Conservation (phyloP, 2,329 filamentous ascomycete genomes). For the Pyrenophora tritici-repentis region DNA sequence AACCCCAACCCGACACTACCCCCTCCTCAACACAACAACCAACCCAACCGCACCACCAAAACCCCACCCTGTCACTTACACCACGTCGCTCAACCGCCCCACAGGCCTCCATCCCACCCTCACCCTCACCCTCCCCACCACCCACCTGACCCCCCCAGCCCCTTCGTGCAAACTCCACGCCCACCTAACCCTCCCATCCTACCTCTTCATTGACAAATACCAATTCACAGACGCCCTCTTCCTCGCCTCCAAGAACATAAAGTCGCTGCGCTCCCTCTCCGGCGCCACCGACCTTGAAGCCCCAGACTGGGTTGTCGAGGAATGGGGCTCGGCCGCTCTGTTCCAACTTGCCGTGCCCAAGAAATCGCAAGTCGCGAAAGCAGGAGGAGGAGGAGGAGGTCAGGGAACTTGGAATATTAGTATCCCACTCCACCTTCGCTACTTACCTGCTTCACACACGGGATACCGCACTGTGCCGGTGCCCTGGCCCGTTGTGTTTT, state of each 20-base stretch:
- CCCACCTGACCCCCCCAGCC: slow-evolving; percentile 53
- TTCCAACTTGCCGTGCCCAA: slow-evolving; percentile 68
- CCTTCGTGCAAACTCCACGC: slow-evolving; percentile 72
- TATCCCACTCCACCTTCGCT: slow-evolving; percentile 85
- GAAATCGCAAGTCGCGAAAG: slow-evolving; percentile 11
- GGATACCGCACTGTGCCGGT: slow-evolving; percentile 55
- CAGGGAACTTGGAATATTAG: slow-evolving; percentile 62
- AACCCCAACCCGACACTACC: slow-evolving; percentile 81
- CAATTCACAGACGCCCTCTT: slow-evolving; percentile 79
- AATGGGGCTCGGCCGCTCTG: slow-evolving; percentile 81
- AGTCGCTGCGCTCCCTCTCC: slow-evolving; percentile 68
- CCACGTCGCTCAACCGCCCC: slow-evolving; percentile 67
- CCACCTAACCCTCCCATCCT: slow-evolving; percentile 80
- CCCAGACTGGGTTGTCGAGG: slow-evolving; percentile 74
- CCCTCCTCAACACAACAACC: slow-evolving; percentile 42
- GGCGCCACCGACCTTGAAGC: slow-evolving; percentile 88
- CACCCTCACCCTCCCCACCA: slow-evolving; percentile 67
- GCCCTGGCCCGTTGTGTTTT: slow-evolving; percentile 85
- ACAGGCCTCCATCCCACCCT: slow-evolving; percentile 85
- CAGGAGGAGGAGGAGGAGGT: slow-evolving; percentile 4
- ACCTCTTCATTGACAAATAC: slow-evolving; percentile 85
- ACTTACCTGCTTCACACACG: slow-evolving; percentile 60
- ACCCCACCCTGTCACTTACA: slow-evolving; percentile 64
- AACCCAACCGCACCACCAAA: slow-evolving; percentile 24
- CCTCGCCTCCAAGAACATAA: slow-evolving; percentile 78